Conservation (phyloP, 169 alveolate genomes). For the Cryptosporidium ubiquitum region DNA sequence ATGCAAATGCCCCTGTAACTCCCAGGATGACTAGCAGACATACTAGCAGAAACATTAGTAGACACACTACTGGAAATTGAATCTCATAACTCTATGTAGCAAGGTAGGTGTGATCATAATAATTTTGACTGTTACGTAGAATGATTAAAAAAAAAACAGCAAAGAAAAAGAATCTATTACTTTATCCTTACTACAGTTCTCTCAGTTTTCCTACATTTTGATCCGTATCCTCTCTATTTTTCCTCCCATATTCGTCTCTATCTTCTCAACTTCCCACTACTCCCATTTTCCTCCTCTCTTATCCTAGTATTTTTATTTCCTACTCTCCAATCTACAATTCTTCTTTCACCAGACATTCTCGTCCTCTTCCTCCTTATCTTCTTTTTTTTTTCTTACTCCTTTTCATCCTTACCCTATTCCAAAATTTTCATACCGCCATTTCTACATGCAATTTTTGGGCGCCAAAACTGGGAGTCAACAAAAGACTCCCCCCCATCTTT, state of each 20-base stretch:
- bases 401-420: too few relatives aligned
- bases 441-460: too few relatives aligned
- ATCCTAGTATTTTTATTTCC: too few relatives aligned
- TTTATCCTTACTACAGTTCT: not conserved
- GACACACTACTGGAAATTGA: not conserved
- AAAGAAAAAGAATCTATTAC: not conserved
- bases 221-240: not conserved
- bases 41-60: not conserved
- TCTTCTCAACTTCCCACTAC: not conserved
- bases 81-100: not conserved
- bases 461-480: too few relatives aligned
- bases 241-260: not conserved
- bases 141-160: not conserved
- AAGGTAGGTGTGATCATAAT: not conserved
- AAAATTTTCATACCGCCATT: too few relatives aligned
- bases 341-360: too few relatives aligned
- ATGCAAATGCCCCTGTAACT: slow-evolving; percentile 61
- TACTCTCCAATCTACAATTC: too few relatives aligned
- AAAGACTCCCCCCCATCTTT: too few relatives aligned
- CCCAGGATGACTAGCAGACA: slow-evolving; percentile 30
- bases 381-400: too few relatives aligned
- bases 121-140: too few relatives aligned
- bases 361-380: too few relatives aligned
- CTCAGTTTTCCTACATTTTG: not conserved
- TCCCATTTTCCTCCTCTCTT: too few relatives aligned